Base-by-base conservation (phyloP, 352 stramenopile species). In the Phytopythium aichiense region DNA sequence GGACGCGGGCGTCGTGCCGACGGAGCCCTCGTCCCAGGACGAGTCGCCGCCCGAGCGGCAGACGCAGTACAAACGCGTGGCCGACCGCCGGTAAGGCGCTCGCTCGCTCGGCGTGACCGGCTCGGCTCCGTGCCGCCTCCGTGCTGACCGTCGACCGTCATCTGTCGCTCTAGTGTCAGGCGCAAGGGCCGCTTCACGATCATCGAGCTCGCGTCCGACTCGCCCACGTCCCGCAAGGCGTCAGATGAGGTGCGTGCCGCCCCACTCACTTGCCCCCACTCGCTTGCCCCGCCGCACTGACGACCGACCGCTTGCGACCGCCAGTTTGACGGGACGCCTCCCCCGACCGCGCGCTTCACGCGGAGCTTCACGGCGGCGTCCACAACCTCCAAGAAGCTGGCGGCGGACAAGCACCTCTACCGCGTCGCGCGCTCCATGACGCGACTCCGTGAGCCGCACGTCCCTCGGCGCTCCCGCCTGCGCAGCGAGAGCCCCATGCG, bases 181-280 rank as follows among this genome's bases (percentile, higher is more conserved):
- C 84, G 76, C 49, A 87, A 84, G 68, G 83, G 84, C 7, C 81
- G 84, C n/a, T 93, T 93, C 64, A 93, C 84, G 54, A 93, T 93
- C 69, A 93, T 90, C 48, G 84, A 93, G 61, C 67, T 91, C 37
- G 73, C 82, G 33, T 84, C 69, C 18, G 78, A 88, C 64, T 84
- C 83, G 20, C 77, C 81, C 18, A 76, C 73, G 15, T 84, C 77
- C 5, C 72, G 71, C 38, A 79, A 80, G 35, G 74, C 76, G 61
- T 72, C 77, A 8, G 77, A 87, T 53, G 78, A 87, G 54, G 82
- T 89, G 73, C 40, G 67, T 61, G 33, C 40, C 0, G 33, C 1
- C 6, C 37, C 38, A 7, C 42, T 22, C 22, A 0, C 22, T 16
- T n/a, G 7, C 42, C 16, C 42, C 42, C 15, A 4, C 40, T 23